Evolutionary conservation across 2,329 filamentous ascomycete genomes (phyloP).

Genomic region (Dichotomopilus funicola): DNA sequence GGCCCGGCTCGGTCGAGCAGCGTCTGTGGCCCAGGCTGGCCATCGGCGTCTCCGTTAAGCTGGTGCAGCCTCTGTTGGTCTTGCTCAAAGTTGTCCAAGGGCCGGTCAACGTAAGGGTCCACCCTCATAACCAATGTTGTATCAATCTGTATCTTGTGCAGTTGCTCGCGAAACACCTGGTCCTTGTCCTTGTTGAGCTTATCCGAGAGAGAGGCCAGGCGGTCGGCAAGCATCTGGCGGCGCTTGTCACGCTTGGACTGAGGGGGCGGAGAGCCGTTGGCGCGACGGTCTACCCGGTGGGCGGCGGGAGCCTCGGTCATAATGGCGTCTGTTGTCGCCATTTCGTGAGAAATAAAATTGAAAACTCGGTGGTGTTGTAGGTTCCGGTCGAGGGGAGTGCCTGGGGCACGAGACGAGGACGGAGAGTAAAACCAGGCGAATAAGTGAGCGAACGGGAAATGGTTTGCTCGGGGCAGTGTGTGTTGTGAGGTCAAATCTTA

Average conservation of each 20-base stretch:
- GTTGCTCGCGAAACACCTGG: slow-evolving; percentile 77
- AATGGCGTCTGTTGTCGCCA: slow-evolving; percentile 22
- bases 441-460: background rate
- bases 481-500: background rate
- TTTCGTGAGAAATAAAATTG: slow-evolving; percentile 3
- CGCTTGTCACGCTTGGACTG: slow-evolving; percentile 86
- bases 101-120: slow-evolving; percentile 62
- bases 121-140: slow-evolving; percentile 80
- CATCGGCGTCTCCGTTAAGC: slow-evolving; percentile 31
- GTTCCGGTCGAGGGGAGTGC: background rate
- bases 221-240: slow-evolving; percentile 73
- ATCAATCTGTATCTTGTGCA: slow-evolving; percentile 87
- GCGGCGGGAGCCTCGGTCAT: slow-evolving; percentile 18
- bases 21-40: slow-evolving; percentile 41
- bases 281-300: slow-evolving; percentile 24
- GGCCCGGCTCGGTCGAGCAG: slow-evolving; percentile 71
- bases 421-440: slow-evolving; percentile 1
- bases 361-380: background rate
- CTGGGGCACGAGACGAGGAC: background rate
- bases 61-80: slow-evolving; percentile 35
- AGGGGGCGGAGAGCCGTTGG: slow-evolving; percentile 27
- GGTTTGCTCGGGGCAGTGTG: background rate
- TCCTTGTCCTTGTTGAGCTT: slow-evolving; percentile 78
- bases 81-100: slow-evolving; percentile 39
- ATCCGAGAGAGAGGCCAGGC: slow-evolving; percentile 66